phyloP scores from a whole-genome alignment of 306 rosid genomes.

The Prunus fruticosa region DNA sequence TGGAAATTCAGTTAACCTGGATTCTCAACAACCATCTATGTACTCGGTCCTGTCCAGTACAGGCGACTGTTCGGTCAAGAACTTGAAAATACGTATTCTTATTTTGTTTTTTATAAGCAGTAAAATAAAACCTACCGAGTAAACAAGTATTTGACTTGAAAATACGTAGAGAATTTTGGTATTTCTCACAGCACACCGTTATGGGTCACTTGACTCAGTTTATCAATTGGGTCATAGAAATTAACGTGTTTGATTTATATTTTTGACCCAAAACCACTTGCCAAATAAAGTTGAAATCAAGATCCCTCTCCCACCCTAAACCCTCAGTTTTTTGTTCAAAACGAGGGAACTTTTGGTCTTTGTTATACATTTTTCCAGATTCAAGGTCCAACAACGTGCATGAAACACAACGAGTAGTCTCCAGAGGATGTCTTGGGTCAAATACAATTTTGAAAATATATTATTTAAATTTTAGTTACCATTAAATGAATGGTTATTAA shows the following conservation, averaged over 20 bases:
- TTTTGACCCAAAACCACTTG: not conserved
- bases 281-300: not conserved
- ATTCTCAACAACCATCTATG: not conserved
- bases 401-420: constrained; percentile 2
- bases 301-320: not conserved
- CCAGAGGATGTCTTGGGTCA: constrained; percentile 3
- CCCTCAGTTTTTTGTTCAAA: not conserved
- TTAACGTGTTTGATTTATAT: not conserved
- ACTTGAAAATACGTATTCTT: not conserved
- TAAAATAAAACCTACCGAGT: not conserved
- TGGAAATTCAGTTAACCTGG: not conserved
- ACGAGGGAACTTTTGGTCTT: constrained; percentile 4
- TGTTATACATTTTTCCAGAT: not conserved
- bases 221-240: not conserved
- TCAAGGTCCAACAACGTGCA: constrained; percentile 2
- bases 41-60: not conserved
- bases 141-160: not conserved
- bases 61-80: not conserved
- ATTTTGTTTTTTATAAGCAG: not conserved
- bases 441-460: not conserved
- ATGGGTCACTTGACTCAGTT: not conserved
- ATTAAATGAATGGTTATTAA: too few species aligned
- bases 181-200: not conserved
- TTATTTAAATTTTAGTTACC: not conserved
- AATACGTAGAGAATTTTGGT: not conserved